Evolutionary conservation across 306 rosid genomes (phyloP), one percentile per base, ranked within the genome.

Genomic region (Pueraria montana): DNA sequence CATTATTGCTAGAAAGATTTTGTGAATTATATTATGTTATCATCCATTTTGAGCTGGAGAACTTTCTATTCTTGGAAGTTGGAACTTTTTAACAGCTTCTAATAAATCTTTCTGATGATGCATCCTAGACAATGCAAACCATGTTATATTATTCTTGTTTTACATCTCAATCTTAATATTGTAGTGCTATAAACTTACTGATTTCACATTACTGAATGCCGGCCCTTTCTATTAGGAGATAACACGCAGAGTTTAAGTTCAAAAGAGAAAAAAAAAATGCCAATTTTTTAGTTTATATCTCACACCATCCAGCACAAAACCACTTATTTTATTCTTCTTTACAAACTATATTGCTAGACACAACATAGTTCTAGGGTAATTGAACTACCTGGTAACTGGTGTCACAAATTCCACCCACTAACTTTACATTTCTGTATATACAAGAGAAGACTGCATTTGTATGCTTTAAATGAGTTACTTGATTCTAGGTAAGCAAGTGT

Each of bases 1-100:
- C 50, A 34, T 70, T 84, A 46, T 78, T 82, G 69, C 83, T 80
- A 75, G 83, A 70, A 79, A 83, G 85, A 58, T 72, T 88, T 81
- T 83, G 66, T 77, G 49, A 34, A 71, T 85, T 50, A 9, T 76
- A 76, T 84, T 2, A 84, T 72, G 84, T 61, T 83, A 68, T 74
- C 63, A 62, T 84, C 84, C 83, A 84, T 74, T 78, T 74, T 66
- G 70, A 52, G 23, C 59, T 58, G 75, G 80, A 50, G 27, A 79
- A 79, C 71, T 76, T 64, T 55, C 61, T 70, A 30, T 26, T 85
- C 27, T 75, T 42, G 67, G 63, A 59, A 27, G 2, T 26, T 34
- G 40, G 8, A 34, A 34, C 40, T 34, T 26, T 61, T 27, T 59
- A 48, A 49, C 65, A 65, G 75, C 78, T 81, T 71, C 21, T 3